Percentiles rank a stretch among this genome's conserved stretches.
phyloP scores from a whole-genome alignment of 208 protist species.

The Acanthamoeba castellanii region DNA sequence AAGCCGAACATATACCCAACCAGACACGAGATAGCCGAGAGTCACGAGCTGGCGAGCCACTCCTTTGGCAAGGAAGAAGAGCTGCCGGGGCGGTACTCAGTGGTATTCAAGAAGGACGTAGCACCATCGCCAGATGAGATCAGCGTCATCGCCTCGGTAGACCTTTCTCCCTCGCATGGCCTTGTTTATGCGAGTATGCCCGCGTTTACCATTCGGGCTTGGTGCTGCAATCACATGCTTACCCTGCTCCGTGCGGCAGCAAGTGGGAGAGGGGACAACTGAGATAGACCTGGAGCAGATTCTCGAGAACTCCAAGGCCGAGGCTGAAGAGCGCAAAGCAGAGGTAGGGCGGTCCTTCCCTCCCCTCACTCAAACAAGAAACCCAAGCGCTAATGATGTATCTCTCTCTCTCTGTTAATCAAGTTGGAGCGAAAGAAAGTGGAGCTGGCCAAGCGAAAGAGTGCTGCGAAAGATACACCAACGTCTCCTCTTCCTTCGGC shows the following conservation, averaged over 20 bases:
- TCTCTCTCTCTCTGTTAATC: background rate
- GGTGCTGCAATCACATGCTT: background rate
- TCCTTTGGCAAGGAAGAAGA: constrained; percentile 67
- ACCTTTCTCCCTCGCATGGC: background rate
- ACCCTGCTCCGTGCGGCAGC: background rate
- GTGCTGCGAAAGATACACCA: background rate
- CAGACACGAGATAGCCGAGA: constrained; percentile 69
- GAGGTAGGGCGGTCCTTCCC: background rate
- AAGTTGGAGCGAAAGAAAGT: constrained; percentile 5
- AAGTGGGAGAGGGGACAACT: constrained; percentile 11
- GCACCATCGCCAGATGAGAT: constrained; percentile 34
- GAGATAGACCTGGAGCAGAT: constrained; percentile 28
- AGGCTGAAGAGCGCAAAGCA: background rate
- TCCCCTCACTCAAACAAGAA: background rate
- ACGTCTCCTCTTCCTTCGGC: background rate
- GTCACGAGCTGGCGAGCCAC: constrained; percentile 56
- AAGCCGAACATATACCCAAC: too few species aligned
- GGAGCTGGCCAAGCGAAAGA: background rate
- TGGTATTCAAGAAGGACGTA: constrained; percentile 67
- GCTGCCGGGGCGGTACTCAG: background rate
- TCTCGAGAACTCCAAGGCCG: constrained; percentile 13
- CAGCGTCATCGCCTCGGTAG: constrained; percentile 34
- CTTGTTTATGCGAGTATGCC: too few species aligned
- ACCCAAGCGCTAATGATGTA: background rate
- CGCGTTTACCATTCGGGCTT: background rate